Evolutionary conservation across 805 yeast genomes (phyloP), one percentile per base, ranked within the genome.

Genomic region (Kuraishia cidri): DNA sequence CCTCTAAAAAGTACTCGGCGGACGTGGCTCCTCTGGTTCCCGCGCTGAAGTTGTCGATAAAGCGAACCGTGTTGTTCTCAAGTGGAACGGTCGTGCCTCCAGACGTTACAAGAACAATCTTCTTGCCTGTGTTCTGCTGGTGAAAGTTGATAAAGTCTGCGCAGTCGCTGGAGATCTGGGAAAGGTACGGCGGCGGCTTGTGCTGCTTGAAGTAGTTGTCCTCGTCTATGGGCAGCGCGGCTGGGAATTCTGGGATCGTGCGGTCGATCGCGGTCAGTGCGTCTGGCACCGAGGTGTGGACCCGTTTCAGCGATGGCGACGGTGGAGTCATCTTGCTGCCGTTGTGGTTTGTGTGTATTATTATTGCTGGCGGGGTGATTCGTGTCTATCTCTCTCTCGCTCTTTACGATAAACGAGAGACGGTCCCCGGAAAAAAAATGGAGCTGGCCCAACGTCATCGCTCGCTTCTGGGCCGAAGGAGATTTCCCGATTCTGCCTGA

Each of bases 41-140:
- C 16, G 97, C 97, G 42, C 92, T 79, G 54, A 92, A 92, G 50
- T 92, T 92, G 57, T 92, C 99, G 47, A 92, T 87, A 56, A 92
- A 92, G 33, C 99, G 62, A 5, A 92, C 99, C 0, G 98, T 92
- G 50, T 92, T 92, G 56, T 87, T 88, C 49, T 92, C 99, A 42
- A 92, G 62, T 0, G 99, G 99, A 0, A 92, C 99, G 0, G 97
- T 90, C 1, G 98, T 92, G 15, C 99, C 99, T 16, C 99, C 99
- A 6, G 90, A 77, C 0, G 98, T 92, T 3, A 90, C 94, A 29
- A 90, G 60, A 0, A 76, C 97, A 10, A 90, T 71, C 30, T 67
- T 72, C 33, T 66, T 62, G 4, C 62, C 57, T 3, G 66, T 48
- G 24, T 51, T 43, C 10, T 52, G 41, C 32, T 56, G 48, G 47